phyloP scores from a whole-genome alignment of 768 basidiomycete genomes.

The Collybia mongolica region DNA sequence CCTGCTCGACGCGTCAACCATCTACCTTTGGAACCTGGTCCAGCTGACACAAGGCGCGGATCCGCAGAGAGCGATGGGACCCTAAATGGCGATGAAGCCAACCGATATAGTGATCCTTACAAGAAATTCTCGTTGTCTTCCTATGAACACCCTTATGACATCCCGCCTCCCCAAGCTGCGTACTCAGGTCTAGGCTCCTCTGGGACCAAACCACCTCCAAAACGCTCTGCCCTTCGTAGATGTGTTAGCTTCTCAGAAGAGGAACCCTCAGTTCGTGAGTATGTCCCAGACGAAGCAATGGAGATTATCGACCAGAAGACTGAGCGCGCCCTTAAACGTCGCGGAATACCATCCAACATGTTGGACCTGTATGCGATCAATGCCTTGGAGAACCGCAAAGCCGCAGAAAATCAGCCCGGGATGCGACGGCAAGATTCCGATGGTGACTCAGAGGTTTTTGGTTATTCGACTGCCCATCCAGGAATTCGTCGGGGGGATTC shows the following conservation, averaged over 20 bases:
- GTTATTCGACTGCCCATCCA: slow-evolving; percentile 21
- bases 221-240: slow-evolving; percentile 24
- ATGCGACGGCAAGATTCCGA: slow-evolving; percentile 14
- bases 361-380: slow-evolving; percentile 50
- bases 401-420: slow-evolving; percentile 10
- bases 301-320: slow-evolving; percentile 22
- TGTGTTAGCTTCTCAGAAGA: slow-evolving; percentile 41
- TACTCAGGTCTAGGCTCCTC: slow-evolving; percentile 28
- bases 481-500: slow-evolving; percentile 41
- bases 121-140: slow-evolving; percentile 51
- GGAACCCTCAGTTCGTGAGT: slow-evolving; percentile 18
- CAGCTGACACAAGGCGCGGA: slow-evolving; percentile 20
- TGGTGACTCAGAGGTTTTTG: slow-evolving; percentile 17
- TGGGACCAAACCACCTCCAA: slow-evolving; percentile 15
- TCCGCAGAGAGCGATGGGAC: slow-evolving; percentile 40
- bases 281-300: slow-evolving; percentile 18
- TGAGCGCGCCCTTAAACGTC: slow-evolving; percentile 35
- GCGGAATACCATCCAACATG: slow-evolving; percentile 49
- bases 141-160: slow-evolving; percentile 61
- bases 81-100: slow-evolving; percentile 17
- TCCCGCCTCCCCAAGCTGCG: slow-evolving; percentile 47
- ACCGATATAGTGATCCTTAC: slow-evolving; percentile 24
- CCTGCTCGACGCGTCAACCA: slow-evolving; percentile 22
- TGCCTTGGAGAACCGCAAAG: slow-evolving; percentile 19
- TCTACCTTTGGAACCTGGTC: neutral